phyloP scores from a whole-genome alignment of 805 yeast genomes.

The Metschnikowia borealis region DNA sequence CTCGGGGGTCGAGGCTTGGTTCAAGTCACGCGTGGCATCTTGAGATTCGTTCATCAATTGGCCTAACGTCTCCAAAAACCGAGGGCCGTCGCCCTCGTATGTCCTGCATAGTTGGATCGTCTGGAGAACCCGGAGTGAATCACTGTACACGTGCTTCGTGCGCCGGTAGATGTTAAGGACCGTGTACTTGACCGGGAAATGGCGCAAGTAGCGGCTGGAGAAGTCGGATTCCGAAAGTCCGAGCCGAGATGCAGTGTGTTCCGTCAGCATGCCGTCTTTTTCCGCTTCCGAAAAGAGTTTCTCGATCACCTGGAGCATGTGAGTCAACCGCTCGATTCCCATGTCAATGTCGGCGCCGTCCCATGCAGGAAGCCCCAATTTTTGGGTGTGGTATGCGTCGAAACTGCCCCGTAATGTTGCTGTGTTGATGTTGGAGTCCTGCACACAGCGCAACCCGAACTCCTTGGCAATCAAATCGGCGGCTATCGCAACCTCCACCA shows the following conservation, averaged over 20 bases:
- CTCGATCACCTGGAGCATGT: constrained; percentile 44
- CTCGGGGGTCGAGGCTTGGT: constrained; percentile 50
- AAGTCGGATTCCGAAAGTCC: constrained; percentile 38
- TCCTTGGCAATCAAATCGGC: constrained; percentile 53
- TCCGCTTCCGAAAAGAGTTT: constrained; percentile 29
- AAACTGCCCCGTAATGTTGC: constrained; percentile 65
- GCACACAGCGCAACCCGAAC: constrained; percentile 39
- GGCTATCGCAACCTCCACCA: constrained; percentile 68
- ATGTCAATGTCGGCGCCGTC: constrained; percentile 41
- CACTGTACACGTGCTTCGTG: constrained; percentile 60
- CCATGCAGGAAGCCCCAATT: constrained; percentile 35
- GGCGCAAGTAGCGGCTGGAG: constrained; percentile 35
- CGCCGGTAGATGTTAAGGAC: constrained; percentile 54
- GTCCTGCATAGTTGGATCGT: constrained; percentile 40
- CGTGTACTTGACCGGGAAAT: constrained; percentile 56
- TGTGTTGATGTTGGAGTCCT: constrained; percentile 48
- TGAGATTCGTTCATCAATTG: constrained; percentile 58
- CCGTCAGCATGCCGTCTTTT: constrained; percentile 47
- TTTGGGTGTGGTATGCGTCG: constrained; percentile 43
- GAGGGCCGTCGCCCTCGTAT: constrained; percentile 20
- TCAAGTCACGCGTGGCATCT: constrained; percentile 43
- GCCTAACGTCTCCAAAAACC: constrained; percentile 47
- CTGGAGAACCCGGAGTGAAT: constrained; percentile 54
- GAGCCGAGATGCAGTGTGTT: constrained; percentile 43
- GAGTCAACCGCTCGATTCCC: constrained; percentile 38